Conservation (phyloP, 805 yeast species). For the Barnettozyma sp. region DNA sequence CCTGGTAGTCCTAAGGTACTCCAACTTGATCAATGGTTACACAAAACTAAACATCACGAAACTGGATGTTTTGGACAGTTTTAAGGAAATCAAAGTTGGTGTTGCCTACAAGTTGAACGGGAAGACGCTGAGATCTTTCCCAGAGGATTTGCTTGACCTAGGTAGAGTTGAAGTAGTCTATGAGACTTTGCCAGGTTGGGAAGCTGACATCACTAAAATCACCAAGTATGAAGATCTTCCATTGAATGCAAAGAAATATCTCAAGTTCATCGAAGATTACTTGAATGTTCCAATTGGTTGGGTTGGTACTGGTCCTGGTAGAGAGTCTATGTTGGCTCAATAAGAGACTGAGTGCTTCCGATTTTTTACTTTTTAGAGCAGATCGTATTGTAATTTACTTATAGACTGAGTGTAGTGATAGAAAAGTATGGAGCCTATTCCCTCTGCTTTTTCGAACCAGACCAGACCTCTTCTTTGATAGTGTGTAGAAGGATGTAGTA, state of each 20-base stretch:
- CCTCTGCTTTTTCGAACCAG: too few species aligned
- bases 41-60: conserved; percentile 92
- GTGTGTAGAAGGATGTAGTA: too few species aligned
- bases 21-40: conserved; percentile 89
- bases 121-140: conserved; percentile 69
- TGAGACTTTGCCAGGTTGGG: conserved; percentile 92
- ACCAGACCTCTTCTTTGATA: too few species aligned
- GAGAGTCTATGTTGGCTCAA: conserved; percentile 83
- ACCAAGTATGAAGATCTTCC: conserved; percentile 75
- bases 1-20: conserved; percentile 87
- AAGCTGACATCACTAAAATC: conserved; percentile 68
- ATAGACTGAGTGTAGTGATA: too few species aligned
- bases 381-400: too few species aligned
- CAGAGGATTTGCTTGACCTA: conserved; percentile 78
- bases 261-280: conserved; percentile 79
- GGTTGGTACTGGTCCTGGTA: conserved; percentile 98
- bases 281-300: conserved; percentile 82
- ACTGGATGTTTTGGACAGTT: conserved; percentile 87
- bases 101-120: conserved; percentile 79
- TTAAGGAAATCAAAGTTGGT: conserved; percentile 84
- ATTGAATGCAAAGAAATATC: conserved; percentile 75
- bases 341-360: conserved; percentile 5
- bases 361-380: conserved; percentile 1
- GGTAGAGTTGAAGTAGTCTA: conserved; percentile 91
- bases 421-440: too few species aligned